Evolutionary conservation across 31 red algal species (phyloP).

Genomic region (Odonthalia washingtoniensis): DNA sequence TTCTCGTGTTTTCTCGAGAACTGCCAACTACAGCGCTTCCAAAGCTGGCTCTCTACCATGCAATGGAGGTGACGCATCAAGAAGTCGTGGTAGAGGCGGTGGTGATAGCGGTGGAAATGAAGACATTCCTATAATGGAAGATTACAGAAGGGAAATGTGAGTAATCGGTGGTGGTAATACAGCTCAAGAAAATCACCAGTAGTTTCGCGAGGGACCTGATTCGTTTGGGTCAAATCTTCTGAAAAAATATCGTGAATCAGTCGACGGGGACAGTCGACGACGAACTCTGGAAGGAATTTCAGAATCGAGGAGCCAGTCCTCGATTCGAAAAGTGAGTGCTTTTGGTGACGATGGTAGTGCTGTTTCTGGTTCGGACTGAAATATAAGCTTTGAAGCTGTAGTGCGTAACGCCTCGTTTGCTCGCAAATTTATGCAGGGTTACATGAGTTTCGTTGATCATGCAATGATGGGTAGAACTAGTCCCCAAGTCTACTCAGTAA

Average conservation of each 20-base stretch:
- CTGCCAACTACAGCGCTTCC: conserved; percentile 21
- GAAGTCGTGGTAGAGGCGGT: background rate
- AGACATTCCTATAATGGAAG: background rate
- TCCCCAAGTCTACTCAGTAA: too few relatives aligned
- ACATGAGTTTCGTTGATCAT: too few relatives aligned
- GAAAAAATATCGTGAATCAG: conserved; percentile 40
- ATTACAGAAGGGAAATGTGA: too few relatives aligned
- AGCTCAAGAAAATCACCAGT: background rate
- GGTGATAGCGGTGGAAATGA: background rate
- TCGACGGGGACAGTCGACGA: background rate
- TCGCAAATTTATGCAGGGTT: too few relatives aligned
- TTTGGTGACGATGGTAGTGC: conserved; percentile 22
- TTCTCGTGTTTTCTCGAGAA: conserved; percentile 52
- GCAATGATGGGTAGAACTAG: too few relatives aligned
- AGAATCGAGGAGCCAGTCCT: background rate
- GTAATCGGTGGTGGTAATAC: background rate
- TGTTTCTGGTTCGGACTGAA: too few relatives aligned
- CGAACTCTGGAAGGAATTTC: background rate
- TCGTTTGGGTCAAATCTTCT: conserved; percentile 42
- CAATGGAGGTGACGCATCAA: background rate
- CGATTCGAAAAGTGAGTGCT: background rate
- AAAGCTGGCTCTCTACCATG: conserved; percentile 12
- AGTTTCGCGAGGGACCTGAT: conserved; percentile 16
- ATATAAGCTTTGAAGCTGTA: too few relatives aligned
- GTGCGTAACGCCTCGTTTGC: too few relatives aligned